A percentile compares a stretch with the other conserved stretches of the same genome.
These are phyloP conservation scores for Aspergillus intermedius DNA, from an alignment of 2,329 filamentous ascomycete genomes.

Conservation along the genomic window DNA sequence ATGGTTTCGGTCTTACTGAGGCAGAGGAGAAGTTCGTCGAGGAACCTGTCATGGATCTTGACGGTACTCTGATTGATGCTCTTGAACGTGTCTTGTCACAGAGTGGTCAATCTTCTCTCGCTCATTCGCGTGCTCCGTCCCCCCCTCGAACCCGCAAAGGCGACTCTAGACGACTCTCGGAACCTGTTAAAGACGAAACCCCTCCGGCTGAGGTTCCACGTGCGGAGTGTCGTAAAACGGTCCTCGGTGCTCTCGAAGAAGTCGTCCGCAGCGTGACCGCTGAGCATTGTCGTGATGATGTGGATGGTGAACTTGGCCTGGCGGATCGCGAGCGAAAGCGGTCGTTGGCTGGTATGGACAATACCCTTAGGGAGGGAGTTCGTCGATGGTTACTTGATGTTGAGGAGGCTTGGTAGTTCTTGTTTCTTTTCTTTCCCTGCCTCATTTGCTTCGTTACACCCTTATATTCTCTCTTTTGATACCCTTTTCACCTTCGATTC, in stretches of 20 bases:
- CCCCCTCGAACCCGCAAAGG: constrained; percentile 31
- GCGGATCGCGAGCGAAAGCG: constrained; percentile 30
- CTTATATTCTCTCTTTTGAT: constrained; percentile 6
- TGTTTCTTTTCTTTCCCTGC: not conserved
- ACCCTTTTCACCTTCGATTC: constrained; percentile 2
- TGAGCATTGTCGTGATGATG: constrained; percentile 38
- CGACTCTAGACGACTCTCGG: constrained; percentile 20
- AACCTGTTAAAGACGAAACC: constrained; percentile 21
- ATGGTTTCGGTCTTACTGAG: constrained; percentile 19
- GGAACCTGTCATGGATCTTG: constrained; percentile 52
- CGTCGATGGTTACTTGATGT: constrained; percentile 50
- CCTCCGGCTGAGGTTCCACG: constrained; percentile 41
- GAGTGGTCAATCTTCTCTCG: constrained; percentile 36
- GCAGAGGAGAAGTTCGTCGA: constrained; percentile 48
- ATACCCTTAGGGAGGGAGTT: constrained; percentile 51
- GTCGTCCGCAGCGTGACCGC: constrained; percentile 51
- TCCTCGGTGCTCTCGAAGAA: constrained; percentile 52
- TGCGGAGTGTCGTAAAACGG: constrained; percentile 48
- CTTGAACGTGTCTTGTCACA: constrained; percentile 49
- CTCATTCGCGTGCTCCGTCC: constrained; percentile 36
- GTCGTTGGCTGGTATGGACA: constrained; percentile 35
- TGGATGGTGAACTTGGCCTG: constrained; percentile 24
- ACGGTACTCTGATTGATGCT: constrained; percentile 52
- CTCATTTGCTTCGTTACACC: not conserved
- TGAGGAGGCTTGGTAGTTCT: constrained; percentile 36